These are phyloP conservation scores for Termitomyces sp. DNA, from an alignment of 768 basidiomycete genomes.

Conservation along the genomic window DNA sequence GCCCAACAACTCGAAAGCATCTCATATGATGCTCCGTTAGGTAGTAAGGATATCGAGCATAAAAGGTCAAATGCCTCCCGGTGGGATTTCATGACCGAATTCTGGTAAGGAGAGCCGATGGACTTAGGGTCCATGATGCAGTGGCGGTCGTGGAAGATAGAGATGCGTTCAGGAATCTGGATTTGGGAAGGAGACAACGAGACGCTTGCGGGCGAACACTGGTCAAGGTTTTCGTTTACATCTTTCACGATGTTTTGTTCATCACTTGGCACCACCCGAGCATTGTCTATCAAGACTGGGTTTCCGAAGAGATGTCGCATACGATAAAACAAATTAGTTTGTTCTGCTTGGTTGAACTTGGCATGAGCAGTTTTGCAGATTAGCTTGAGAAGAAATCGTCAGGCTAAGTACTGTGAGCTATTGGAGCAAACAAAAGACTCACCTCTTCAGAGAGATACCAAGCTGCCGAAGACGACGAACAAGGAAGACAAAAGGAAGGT, in stretches of 20 bases:
- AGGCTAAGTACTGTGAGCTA: not conserved
- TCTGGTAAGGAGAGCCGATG: slow-evolving; percentile 3
- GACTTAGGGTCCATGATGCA: slow-evolving; percentile 1
- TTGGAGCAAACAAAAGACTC: not conserved
- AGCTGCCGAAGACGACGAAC: not conserved
- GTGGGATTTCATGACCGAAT: not conserved
- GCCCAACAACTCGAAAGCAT: slow-evolving; percentile 9
- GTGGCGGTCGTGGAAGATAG: too few relatives aligned
- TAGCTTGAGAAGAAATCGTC: not conserved
- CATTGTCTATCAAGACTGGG: not conserved
- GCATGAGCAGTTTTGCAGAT: not conserved
- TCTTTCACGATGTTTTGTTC: not conserved
- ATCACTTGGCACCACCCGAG: too few relatives aligned
- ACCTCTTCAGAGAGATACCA: not conserved
- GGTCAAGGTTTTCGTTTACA: not conserved
- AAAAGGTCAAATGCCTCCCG: slow-evolving; percentile 8
- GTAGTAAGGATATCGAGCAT: slow-evolving; percentile 20
- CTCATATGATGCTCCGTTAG: slow-evolving; percentile 14
- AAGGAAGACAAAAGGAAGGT: not conserved
- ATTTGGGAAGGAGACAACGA: not conserved
- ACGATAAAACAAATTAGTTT: not conserved
- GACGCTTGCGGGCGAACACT: not conserved
- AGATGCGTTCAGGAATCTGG: not conserved
- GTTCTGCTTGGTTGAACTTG: not conserved
- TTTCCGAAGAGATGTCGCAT: not conserved